Percentiles rank a stretch among this genome's conserved stretches.
phyloP scores from a whole-genome alignment of 2,329 filamentous ascomycete genomes.

The Graphiopsis chlorocephala region DNA sequence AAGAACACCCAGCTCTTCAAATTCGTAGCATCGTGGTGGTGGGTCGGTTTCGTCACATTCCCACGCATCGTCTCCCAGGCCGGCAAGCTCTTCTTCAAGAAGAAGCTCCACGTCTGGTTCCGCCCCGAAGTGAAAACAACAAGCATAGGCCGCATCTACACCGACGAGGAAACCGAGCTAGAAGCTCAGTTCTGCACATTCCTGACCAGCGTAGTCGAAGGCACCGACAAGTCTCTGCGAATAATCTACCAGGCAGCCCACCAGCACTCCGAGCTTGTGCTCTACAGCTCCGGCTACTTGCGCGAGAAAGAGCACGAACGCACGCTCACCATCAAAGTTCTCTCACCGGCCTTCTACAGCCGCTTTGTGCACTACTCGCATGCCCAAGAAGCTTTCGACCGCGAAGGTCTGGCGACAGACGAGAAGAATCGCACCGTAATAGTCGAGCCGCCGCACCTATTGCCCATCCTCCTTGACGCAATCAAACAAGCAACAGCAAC shows the following conservation, averaged over 20 bases:
- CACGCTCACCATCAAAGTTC: conserved; percentile 55
- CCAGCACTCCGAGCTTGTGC: conserved; percentile 27
- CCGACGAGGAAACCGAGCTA: conserved; percentile 46
- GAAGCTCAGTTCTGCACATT: conserved; percentile 41
- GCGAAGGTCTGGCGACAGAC: conserved; percentile 51
- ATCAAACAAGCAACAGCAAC: conserved; percentile 19
- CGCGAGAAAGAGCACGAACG: conserved; percentile 37
- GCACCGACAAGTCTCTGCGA: conserved; percentile 44
- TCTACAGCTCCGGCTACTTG: conserved; percentile 36
- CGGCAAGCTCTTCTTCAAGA: conserved; percentile 53
- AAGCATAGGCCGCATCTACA: conserved; percentile 56
- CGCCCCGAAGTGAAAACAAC: conserved; percentile 60
- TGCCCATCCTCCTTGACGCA: conserved; percentile 46
- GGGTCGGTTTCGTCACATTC: conserved; percentile 65
- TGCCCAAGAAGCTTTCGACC: conserved; percentile 60
- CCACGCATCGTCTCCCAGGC: conserved; percentile 65
- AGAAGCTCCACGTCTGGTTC: conserved; percentile 62
- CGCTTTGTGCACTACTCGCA: conserved; percentile 63
- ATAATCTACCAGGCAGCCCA: conserved; percentile 54
- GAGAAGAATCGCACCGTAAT: conserved; percentile 59
- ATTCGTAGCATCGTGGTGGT: conserved; percentile 55
- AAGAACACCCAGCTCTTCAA: conserved; percentile 29
- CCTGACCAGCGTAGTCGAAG: conserved; percentile 48
- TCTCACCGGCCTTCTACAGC: conserved; percentile 66
- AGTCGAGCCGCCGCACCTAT: conserved; percentile 54